phyloP scores from a whole-genome alignment of 495 filamentous ascomycete genomes.

The Elaphomyces granulatus region DNA sequence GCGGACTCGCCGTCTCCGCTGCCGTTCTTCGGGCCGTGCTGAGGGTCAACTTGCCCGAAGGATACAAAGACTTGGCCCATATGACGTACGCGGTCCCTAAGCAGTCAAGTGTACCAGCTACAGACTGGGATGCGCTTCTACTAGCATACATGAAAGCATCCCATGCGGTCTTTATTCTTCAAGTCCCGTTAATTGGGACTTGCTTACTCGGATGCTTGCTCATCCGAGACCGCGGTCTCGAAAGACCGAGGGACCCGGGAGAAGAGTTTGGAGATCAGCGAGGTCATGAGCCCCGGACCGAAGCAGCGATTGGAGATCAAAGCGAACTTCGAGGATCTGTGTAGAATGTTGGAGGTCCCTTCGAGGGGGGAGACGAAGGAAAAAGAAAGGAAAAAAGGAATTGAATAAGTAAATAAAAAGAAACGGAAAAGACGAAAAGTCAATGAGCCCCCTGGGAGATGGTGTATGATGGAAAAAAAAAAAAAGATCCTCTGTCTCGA shows the following conservation, averaged over 20 bases:
- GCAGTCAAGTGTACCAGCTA: constrained; percentile 15
- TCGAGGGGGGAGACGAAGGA: constrained; percentile 4
- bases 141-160: constrained; percentile 38
- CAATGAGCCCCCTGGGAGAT: constrained; percentile 12
- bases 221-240: constrained; percentile 39
- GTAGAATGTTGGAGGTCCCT: constrained; percentile 10
- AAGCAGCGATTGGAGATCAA: no score
- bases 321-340: no score
- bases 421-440: constrained; percentile 6
- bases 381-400: constrained; percentile 3
- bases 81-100: constrained; percentile 31
- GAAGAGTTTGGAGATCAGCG: no score
- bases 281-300: no score
- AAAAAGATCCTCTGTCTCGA: no score
- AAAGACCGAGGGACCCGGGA: constrained; percentile 33
- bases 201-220: constrained; percentile 38
- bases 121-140: constrained; percentile 29
- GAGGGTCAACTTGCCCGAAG: constrained; percentile 27
- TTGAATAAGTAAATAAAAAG: constrained; percentile 6
- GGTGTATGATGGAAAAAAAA: no score
- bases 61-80: constrained; percentile 26
- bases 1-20: constrained; percentile 45
- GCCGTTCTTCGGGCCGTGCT: constrained; percentile 40
- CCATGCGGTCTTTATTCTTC: constrained; percentile 37
- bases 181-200: constrained; percentile 39